phyloP scores from a whole-genome alignment of 805 yeast species.

The Cyberlindnera maritima region DNA sequence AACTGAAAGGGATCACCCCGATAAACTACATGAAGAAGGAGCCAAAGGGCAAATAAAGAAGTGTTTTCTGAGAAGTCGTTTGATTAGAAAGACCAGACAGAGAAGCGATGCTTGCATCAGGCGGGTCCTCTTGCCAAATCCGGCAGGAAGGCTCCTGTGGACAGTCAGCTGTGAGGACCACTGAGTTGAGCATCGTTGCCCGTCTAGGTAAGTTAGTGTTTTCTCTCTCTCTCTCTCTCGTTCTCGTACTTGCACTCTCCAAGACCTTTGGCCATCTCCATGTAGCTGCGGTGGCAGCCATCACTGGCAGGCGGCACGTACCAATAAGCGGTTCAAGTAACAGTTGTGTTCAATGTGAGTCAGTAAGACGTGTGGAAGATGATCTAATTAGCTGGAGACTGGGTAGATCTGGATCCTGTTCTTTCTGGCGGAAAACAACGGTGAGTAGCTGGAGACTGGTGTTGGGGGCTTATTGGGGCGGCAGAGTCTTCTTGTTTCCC shows the following conservation, averaged over 20 bases:
- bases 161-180: constrained; percentile 3
- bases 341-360: constrained; percentile 1
- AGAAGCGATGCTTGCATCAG: background rate
- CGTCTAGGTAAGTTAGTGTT: constrained; percentile 1
- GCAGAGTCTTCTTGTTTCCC: constrained; percentile 16
- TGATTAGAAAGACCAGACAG: constrained; percentile 7
- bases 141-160: constrained; percentile 2
- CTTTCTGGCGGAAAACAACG: constrained; percentile 2
- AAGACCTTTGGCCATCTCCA: constrained; percentile 1
- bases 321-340: constrained; percentile 16
- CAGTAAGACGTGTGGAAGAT: background rate
- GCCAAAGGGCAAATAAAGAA: background rate
- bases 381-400: constrained; percentile 12
- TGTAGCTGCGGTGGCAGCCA: background rate
- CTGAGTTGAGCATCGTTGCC: constrained; percentile 7
- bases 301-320: constrained; percentile 1
- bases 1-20: constrained; percentile 10
- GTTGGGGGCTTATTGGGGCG: constrained; percentile 16
- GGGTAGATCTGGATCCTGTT: background rate
- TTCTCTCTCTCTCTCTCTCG: constrained; percentile 4
- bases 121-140: background rate
- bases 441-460: constrained; percentile 12
- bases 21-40: constrained; percentile 6
- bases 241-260: constrained; percentile 20
- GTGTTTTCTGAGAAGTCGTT: constrained; percentile 9